Base-by-base conservation (phyloP, 2,329 filamentous ascomycete species). In the Penicillium sp. region DNA sequence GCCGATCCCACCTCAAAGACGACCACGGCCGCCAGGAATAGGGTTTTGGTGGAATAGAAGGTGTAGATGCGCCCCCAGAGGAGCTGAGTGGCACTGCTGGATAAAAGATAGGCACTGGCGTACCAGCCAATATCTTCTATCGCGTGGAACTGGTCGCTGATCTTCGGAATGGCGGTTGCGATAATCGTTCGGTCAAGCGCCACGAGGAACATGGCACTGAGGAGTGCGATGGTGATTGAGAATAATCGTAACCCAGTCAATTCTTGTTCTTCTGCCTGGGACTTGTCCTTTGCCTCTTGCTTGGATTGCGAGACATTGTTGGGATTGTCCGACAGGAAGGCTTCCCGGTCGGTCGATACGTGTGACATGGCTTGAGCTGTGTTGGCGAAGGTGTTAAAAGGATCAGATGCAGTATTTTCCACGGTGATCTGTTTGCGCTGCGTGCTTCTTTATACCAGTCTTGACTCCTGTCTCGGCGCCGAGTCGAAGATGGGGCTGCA, bases 1-100 rank as follows among this genome's bases (percentile, higher is more conserved):
- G 61, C 48, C 17, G 65, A 68, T 0, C 66, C 67, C 0, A 65
- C 33, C 33, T 69, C 65, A 43, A 71, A 70, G 7, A 70, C 36
- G 4, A 54, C 38, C 11, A 69, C 47, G 1, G 62, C 59, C 0
- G 43, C 33, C 2, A 70, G 41, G 30, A 67, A 71, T 2, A 58
- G 47, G 23, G 49, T 52, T 48, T 69, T 70, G 26, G 59, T 54
- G 25, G 55, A 51, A 49, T 61, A 64, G 47, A 59, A 60, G 17
- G 50, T 65, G 50, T 59, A 70, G 30, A 69, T 17, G 18, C 58
- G 60, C 11, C 65, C 67, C 39, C 45, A 68, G 36, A 56, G 26
- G 0, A 63, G 50, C 39, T 71, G 67, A 5, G 42, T 45, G 10
- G 46, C 43, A 16, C 42, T 37, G 18, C 42, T 45, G 3, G 46